Base-by-base conservation (phyloP, 805 yeast genomes). In the Hagleromyces aurorensis region DNA sequence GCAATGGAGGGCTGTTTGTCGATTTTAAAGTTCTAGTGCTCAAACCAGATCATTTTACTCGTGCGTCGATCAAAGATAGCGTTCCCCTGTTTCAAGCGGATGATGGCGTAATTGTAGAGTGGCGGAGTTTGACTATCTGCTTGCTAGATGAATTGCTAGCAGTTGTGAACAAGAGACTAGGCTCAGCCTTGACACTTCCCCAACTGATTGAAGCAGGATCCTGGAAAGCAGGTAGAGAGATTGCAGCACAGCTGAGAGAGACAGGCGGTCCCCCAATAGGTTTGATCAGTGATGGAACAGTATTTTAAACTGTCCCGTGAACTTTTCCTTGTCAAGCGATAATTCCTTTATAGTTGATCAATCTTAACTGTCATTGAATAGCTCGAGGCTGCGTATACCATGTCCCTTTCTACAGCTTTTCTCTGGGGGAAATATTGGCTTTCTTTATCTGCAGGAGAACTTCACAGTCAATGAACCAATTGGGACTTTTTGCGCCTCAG, bases 141-240 rank as follows among this genome's bases (percentile, higher is more conserved):
- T 55, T 75, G 21, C 51, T 75, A 25, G 83, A 75, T 44, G 48
- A 59, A 37, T 48, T 75, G 4, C 55, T 75, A 13, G 73, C 72
- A 8, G 36, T 68, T 29, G 68, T 75, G 21, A 75, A 75, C 40
- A 56, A 63, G 16, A 57, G 60, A 29, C 46, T 75, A 28, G 54
- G 50, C 0, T 56, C 59, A 18, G 56, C 57, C 25, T 44, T 75
- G 25, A 39, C 50, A 6, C 49, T 75, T 23, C 75, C 81, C 1
- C 82, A 75, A 47, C 46, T 75, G 33, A 69, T 75, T 26, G 83
- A 75, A 40, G 81, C 82, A 3, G 83, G 83, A 0, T 66, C 74
- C 17, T 75, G 83, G 83, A 70, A 68, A 38, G 69, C 77, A 2
- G 83, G 83, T 1, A 59, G 83, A 36, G 68, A 67, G 30, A 69